These are phyloP conservation scores for Coniochaeta hoffmannii DNA, from an alignment of 2,329 filamentous ascomycete genomes.

Conservation along the genomic window DNA sequence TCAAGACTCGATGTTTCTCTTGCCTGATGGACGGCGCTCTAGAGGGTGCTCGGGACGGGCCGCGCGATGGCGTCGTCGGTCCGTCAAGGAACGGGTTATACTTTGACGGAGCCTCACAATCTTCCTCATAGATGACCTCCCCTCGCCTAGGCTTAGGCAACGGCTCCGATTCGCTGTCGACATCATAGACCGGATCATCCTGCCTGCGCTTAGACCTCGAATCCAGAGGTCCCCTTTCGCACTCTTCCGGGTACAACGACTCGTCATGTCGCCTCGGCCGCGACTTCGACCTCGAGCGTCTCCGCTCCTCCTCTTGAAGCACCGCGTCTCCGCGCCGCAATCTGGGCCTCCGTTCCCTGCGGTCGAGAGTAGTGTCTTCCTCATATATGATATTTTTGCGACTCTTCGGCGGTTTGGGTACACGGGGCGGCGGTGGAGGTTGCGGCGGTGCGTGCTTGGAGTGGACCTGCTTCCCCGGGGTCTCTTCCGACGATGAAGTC, in stretches of 20 bases:
- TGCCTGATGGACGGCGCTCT: slow-evolving; percentile 14
- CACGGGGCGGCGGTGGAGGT: slow-evolving; percentile 6
- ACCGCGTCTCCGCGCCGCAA: background rate
- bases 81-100: slow-evolving; percentile 11
- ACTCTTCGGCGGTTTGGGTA: slow-evolving; percentile 5
- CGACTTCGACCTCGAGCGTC: background rate
- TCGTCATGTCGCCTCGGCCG: background rate
- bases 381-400: background rate
- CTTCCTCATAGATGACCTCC: slow-evolving; percentile 15
- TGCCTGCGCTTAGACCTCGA: background rate
- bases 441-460: slow-evolving; percentile 8
- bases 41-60: slow-evolving; percentile 14
- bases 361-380: background rate
- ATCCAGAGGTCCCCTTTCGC: background rate
- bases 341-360: background rate
- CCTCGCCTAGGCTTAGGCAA: slow-evolving; percentile 11
- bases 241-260: background rate
- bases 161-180: background rate
- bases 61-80: slow-evolving; percentile 16
- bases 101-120: slow-evolving; percentile 11
- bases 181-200: background rate
- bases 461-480: slow-evolving; percentile 13
- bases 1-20: slow-evolving; percentile 2
- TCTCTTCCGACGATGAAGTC: slow-evolving; percentile 25
- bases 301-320: background rate